Evolutionary conservation across 345 rosid genomes (phyloP), one percentile per base, ranked within the genome.

Genomic region (Bretschneidera sinensis): DNA sequence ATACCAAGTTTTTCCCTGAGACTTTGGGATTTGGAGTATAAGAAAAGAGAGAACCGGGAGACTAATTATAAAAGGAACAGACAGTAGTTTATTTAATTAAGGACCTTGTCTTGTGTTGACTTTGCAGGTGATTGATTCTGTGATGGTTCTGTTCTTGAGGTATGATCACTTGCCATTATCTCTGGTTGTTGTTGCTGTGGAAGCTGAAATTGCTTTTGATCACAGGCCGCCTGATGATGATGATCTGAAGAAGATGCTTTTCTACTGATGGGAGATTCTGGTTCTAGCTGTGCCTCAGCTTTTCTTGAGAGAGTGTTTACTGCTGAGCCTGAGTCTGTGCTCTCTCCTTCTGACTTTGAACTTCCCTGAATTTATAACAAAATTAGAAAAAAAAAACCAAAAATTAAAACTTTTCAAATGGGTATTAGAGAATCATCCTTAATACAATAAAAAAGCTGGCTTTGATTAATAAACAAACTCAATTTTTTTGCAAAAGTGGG

Each of bases 311-410:
- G 68, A 39, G 79, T 83, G 76, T 87, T 86, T 45, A 76, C 59
- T 17, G 83, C 99, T 60, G 99, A 94, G 56, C 96, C 99, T 55
- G 99, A 87, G 57, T 90, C 97, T 17, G 83, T 72, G 78, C 88
- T 90, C 65, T 83, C 96, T 5, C 76, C 96, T 55, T 81, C 90
- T 35, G 97, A 84, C 76, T 66, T 94, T 15, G 99, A 79, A 76
- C 85, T 94, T 77, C 87, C 96, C 97, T 92, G 79, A 59, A 73
- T 62, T 65, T 60, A 55, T 24, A 71, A n/a, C n/a, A n/a, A n/a
- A n/a, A n/a, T n/a, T n/a, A n/a, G n/a, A n/a, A n/a, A n/a, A n/a
- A n/a, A n/a, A n/a, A n/a, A n/a, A n/a, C n/a, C n/a, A n/a, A n/a
- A 11, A 39, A 39, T 39, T 43, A 67, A 53, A 65, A 66, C 19